Conservation (phyloP, 2,329 filamentous ascomycete species). For the Plectosphaerella cucumerina region DNA sequence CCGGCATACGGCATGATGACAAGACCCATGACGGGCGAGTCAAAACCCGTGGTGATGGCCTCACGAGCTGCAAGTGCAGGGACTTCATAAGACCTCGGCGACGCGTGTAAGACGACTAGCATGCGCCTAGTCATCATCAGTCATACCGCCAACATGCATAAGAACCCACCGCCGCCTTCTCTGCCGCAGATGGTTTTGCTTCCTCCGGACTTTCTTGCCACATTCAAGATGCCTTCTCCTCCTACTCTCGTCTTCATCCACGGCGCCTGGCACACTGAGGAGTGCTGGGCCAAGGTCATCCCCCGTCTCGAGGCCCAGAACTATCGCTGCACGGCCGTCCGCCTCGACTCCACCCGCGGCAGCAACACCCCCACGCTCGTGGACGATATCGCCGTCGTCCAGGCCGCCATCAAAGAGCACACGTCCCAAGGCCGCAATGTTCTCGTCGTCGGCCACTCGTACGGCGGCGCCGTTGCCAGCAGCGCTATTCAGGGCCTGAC, state of each 20-base stretch:
- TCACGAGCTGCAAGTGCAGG: too few relatives aligned
- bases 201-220: neutral
- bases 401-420: slow-evolving; percentile 28
- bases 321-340: slow-evolving; percentile 19
- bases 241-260: slow-evolving; percentile 23
- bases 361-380: slow-evolving; percentile 31
- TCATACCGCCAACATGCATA: too few relatives aligned
- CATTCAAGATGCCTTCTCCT: slow-evolving; percentile 6
- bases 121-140: too few relatives aligned
- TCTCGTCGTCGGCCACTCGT: slow-evolving; percentile 43
- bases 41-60: too few relatives aligned
- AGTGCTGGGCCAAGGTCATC: neutral
- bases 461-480: slow-evolving; percentile 40
- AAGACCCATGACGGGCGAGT: too few relatives aligned
- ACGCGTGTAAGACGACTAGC: too few relatives aligned
- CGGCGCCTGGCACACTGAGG: slow-evolving; percentile 1
- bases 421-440: slow-evolving; percentile 34
- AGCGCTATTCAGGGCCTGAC: slow-evolving; percentile 41
- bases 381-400: slow-evolving; percentile 35
- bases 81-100: too few relatives aligned
- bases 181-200: neutral
- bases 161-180: too few relatives aligned
- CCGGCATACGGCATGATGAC: too few relatives aligned
- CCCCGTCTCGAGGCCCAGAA: neutral
- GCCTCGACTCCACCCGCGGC: slow-evolving; percentile 31